Evolutionary conservation across 2,329 filamentous ascomycete species (phyloP).

Genomic region (Penicillium sp.): DNA sequence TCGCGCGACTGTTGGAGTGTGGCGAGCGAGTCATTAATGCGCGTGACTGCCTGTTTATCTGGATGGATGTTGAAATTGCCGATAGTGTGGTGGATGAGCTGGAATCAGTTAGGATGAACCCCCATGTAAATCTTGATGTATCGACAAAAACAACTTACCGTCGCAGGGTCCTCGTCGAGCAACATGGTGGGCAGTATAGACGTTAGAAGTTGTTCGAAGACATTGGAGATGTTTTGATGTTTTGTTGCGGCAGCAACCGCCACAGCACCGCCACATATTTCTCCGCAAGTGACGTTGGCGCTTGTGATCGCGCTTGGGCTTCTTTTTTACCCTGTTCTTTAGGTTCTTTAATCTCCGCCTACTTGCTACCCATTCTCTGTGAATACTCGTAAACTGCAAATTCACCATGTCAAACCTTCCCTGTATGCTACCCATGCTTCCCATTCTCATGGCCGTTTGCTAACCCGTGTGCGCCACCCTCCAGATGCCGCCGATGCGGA

Average conservation of each 20-base stretch:
- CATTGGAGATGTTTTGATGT: slow-evolving; percentile 15
- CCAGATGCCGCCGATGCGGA: slow-evolving; percentile 96
- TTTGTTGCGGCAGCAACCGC: slow-evolving; percentile 43
- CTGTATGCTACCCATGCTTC: slow-evolving; percentile 40
- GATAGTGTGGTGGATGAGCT: slow-evolving; percentile 91
- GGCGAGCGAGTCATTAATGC: slow-evolving; percentile 79
- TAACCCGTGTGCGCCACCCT: slow-evolving; percentile 15
- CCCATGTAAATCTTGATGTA: too few relatives aligned
- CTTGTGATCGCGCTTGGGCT: slow-evolving; percentile 13
- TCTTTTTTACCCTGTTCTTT: not conserved
- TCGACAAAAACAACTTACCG: slow-evolving; percentile 53
- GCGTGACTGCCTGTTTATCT: slow-evolving; percentile 79
- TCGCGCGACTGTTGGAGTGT: slow-evolving; percentile 83
- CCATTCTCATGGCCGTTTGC: not conserved
- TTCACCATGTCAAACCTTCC: slow-evolving; percentile 49
- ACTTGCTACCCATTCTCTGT: not conserved
- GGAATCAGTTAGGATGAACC: slow-evolving; percentile 13
- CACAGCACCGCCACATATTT: slow-evolving; percentile 40
- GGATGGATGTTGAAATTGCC: slow-evolving; percentile 92
- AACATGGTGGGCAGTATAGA: slow-evolving; percentile 66
- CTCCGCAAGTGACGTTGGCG: slow-evolving; percentile 30
- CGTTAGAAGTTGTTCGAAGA: not conserved
- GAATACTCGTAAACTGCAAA: not conserved
- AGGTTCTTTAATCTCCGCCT: not conserved
- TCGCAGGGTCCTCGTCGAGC: slow-evolving; percentile 88